Evolutionary conservation across 1,139 yeast species (phyloP).

Genomic region (Keqinozyma sinolaborantium): DNA sequence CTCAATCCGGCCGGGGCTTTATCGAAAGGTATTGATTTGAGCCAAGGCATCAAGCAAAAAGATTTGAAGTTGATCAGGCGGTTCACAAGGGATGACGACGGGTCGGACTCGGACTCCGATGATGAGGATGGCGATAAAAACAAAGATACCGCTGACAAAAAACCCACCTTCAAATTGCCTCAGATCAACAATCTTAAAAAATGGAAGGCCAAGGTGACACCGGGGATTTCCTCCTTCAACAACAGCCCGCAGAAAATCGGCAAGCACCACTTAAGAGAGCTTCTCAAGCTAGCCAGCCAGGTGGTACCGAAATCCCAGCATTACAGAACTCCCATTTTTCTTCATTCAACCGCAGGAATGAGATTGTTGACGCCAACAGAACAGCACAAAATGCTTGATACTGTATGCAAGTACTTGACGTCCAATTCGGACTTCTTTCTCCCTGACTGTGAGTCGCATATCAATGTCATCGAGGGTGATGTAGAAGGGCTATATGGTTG

Average conservation of each 20-base stretch:
- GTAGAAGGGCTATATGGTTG: conserved; percentile 81
- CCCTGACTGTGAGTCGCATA: conserved; percentile 55
- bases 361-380: conserved; percentile 56
- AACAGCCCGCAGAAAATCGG: conserved; percentile 54
- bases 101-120: conserved; percentile 8
- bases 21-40: conserved; percentile 18
- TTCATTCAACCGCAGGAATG: conserved; percentile 84
- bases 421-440: conserved; percentile 54
- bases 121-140: conserved; percentile 13
- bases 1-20: conserved; percentile 42
- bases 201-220: conserved; percentile 62
- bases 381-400: conserved; percentile 47
- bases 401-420: conserved; percentile 55
- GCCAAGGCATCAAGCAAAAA: conserved; percentile 3
- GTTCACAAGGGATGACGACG: conserved; percentile 5
- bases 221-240: conserved; percentile 63
- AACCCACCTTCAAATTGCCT: conserved; percentile 25
- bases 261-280: conserved; percentile 51
- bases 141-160: conserved; percentile 11
- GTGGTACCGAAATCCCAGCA: conserved; percentile 68
- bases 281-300: conserved; percentile 52
- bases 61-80: conserved; percentile 14
- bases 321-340: conserved; percentile 68
- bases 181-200: conserved; percentile 39
- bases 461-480: conserved; percentile 72